phyloP scores from a whole-genome alignment of 257 asterid species.

The Solanum okadae region DNA sequence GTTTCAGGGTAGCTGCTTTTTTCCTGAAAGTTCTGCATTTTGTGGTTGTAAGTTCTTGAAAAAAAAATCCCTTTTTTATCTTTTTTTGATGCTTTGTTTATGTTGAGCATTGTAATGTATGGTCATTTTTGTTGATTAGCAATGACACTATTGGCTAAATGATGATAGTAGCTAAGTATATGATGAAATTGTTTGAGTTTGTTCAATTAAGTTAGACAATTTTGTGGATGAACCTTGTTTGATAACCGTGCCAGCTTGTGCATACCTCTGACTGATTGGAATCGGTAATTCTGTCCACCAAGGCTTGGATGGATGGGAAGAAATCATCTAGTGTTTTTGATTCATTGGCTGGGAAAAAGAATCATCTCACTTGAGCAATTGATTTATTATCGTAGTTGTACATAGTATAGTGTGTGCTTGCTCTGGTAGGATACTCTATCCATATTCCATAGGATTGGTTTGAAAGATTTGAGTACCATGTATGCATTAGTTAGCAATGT shows the following conservation, averaged over 20 bases:
- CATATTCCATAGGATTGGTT: not conserved
- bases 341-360: not conserved
- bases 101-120: not conserved
- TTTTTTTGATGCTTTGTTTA: not conserved
- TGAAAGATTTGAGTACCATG: not conserved
- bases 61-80: too few species aligned
- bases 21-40: not conserved
- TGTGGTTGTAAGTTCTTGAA: not conserved
- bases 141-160: not conserved
- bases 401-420: not conserved
- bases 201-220: not conserved
- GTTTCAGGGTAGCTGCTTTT: not conserved
- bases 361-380: not conserved
- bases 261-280: not conserved
- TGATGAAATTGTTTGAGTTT: not conserved
- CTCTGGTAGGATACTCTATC: too few species aligned
- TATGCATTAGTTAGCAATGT: not conserved
- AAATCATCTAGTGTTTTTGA: not conserved
- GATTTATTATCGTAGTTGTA: not conserved
- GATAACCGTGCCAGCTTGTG: not conserved
- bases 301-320: not conserved
- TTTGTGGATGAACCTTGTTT: not conserved
- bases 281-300: not conserved
- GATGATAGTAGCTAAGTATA: not conserved
- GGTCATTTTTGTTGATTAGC: not conserved